phyloP scores from a whole-genome alignment of 257 asterid genomes.

The Solanum raphanifolium region DNA sequence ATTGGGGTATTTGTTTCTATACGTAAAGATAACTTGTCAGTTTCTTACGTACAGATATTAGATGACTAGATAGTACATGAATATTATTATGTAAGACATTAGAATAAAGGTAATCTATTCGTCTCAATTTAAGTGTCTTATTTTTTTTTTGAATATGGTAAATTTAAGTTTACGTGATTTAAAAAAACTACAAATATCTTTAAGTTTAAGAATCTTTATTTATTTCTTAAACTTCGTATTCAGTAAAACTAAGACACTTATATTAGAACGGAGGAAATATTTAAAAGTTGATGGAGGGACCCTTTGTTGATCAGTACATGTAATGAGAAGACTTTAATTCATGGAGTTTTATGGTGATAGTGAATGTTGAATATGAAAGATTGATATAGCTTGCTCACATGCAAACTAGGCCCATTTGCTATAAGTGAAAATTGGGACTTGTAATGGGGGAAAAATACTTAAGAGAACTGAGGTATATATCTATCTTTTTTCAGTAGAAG shows the following conservation, averaged over 20 bases:
- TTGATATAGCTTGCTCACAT: conserved; percentile 5
- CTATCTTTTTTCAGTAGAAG: not conserved
- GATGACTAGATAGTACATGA: not conserved
- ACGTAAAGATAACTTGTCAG: conserved; percentile 6
- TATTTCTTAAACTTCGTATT: not conserved
- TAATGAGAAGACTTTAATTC: conserved; percentile 1
- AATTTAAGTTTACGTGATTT: too few species aligned
- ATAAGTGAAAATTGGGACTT: not conserved
- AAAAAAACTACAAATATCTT: not conserved
- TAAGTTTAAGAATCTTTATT: not conserved
- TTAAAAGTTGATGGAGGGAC: conserved; percentile 6
- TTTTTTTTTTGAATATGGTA: too few species aligned
- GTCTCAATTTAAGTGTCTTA: too few species aligned
- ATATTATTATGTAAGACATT: not conserved
- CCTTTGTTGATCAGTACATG: conserved; percentile 2
- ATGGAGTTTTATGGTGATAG: not conserved
- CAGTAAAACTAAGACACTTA: not conserved
- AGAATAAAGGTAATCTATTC: too few species aligned
- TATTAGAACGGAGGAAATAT: not conserved
- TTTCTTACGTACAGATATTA: conserved; percentile 3
- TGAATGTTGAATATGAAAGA: conserved; percentile 15
- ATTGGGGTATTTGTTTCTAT: conserved; percentile 1
- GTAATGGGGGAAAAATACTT: not conserved
- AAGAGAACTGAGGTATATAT: not conserved
- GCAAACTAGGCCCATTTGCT: conserved; percentile 2